phyloP scores from a whole-genome alignment of 148 eudicot species.

The Diospyros lotus region DNA sequence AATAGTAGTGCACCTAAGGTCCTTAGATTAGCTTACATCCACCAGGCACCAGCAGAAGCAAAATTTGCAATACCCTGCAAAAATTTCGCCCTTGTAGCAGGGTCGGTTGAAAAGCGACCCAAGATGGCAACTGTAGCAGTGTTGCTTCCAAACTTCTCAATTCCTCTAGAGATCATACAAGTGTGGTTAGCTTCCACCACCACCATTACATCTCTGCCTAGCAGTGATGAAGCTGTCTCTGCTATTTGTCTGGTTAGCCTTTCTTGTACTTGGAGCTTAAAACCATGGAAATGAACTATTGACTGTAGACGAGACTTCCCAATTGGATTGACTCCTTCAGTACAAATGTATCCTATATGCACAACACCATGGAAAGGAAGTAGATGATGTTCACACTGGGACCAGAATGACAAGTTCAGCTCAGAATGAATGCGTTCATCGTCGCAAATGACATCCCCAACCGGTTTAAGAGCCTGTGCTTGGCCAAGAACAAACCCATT shows the following conservation, averaged over 20 bases:
- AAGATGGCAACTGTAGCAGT: conserved; percentile 83
- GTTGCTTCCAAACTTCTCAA: conserved; percentile 84
- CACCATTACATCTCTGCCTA: conserved; percentile 82
- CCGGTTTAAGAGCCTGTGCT: conserved; percentile 23
- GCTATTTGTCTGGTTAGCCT: conserved; percentile 90
- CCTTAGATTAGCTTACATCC: conserved; percentile 13
- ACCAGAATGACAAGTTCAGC: conserved; percentile 71
- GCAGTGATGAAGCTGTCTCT: conserved; percentile 60
- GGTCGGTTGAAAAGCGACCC: conserved; percentile 77
- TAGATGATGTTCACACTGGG: conserved; percentile 93
- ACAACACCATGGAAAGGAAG: conserved; percentile 94
- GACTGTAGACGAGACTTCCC: conserved; percentile 57
- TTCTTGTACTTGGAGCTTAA: conserved; percentile 95
- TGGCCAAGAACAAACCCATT: conserved; percentile 37
- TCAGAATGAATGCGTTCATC: conserved; percentile 37
- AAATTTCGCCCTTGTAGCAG: conserved; percentile 57
- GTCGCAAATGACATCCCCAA: conserved; percentile 17
- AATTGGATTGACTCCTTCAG: conserved; percentile 31
- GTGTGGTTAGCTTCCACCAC: conserved; percentile 90
- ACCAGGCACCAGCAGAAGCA: conserved; percentile 14
- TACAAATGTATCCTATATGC: conserved; percentile 62
- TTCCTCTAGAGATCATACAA: conserved; percentile 93
- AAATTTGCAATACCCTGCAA: conserved; percentile 55
- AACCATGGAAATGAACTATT: conserved; percentile 77
- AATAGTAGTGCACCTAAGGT: not conserved